These are phyloP conservation scores for Phlebiopsis gigantea DNA, from an alignment of 768 basidiomycete species.

Conservation along the genomic window DNA sequence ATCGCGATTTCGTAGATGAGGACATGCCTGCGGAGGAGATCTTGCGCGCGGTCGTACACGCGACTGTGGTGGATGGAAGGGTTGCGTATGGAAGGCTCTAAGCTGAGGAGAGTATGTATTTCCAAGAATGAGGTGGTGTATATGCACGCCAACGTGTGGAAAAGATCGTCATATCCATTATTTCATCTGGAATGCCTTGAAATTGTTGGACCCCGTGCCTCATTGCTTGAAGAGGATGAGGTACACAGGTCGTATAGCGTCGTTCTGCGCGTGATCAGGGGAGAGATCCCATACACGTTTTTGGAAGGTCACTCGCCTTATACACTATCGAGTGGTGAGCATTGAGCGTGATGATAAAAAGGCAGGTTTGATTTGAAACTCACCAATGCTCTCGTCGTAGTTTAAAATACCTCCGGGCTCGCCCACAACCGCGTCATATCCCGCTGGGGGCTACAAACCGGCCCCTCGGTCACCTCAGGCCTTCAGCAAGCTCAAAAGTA, in stretches of 20 bases:
- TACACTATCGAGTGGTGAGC: too few species aligned
- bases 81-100: conserved; percentile 51
- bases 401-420: conserved; percentile 23
- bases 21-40: conserved; percentile 53
- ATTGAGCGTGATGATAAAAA: too few species aligned
- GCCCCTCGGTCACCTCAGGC: too few species aligned
- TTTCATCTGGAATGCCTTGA: too few species aligned
- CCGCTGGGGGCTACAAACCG: conserved; percentile 20
- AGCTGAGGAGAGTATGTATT: neutral
- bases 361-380: neutral
- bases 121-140: too few species aligned
- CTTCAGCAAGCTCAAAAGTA: too few species aligned
- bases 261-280: neutral
- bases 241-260: neutral
- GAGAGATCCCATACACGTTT: too few species aligned
- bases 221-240: neutral
- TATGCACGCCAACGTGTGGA: too few species aligned
- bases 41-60: conserved; percentile 55
- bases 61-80: conserved; percentile 74
- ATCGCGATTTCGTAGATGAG: conserved; percentile 76
- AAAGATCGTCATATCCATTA: too few species aligned
- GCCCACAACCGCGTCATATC: conserved; percentile 24
- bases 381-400: conserved; percentile 25
- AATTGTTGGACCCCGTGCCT: too few species aligned
- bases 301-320: too few species aligned